Percentiles rank a stretch among this genome's conserved stretches.
These are phyloP conservation scores for Leishmania aethiopica DNA, from an alignment of 208 protist species.

Conservation along the genomic window DNA sequence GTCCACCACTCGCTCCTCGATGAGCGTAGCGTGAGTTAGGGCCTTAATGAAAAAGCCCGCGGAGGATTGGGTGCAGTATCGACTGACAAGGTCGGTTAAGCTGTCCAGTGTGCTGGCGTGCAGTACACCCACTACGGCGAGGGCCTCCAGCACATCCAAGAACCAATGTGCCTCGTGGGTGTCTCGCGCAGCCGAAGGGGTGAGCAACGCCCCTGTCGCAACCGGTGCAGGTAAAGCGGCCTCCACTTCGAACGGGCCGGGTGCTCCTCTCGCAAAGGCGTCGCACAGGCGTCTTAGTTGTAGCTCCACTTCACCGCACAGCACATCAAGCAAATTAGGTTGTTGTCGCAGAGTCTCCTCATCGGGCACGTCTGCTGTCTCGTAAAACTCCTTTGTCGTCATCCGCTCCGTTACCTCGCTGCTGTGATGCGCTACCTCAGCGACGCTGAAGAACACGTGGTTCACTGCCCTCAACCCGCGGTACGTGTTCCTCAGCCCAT, in stretches of 20 bases:
- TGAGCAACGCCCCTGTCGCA: neutral
- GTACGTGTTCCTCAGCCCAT: slow-evolving; percentile 53
- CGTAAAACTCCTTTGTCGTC: slow-evolving; percentile 31
- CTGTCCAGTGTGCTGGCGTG: slow-evolving; percentile 22
- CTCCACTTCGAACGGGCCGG: no score
- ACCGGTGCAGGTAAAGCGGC: neutral
- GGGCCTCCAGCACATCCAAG: slow-evolving; percentile 26
- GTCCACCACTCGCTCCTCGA: slow-evolving; percentile 33
- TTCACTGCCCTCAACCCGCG: slow-evolving; percentile 51
- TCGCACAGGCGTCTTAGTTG: slow-evolving; percentile 30
- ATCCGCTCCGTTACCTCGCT: slow-evolving; percentile 30
- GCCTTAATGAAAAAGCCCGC: slow-evolving; percentile 48
- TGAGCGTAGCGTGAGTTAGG: slow-evolving; percentile 38
- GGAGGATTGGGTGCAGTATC: slow-evolving; percentile 9
- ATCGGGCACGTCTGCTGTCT: slow-evolving; percentile 10
- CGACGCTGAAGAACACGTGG: slow-evolving; percentile 66
- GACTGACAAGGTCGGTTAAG: slow-evolving; percentile 6
- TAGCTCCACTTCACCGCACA: slow-evolving; percentile 70
- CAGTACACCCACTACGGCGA: slow-evolving; percentile 31
- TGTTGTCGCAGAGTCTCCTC: slow-evolving; percentile 51
- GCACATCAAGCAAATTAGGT: slow-evolving; percentile 78
- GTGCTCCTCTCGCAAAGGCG: neutral
- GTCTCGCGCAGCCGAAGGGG: neutral
- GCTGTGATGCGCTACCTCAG: slow-evolving; percentile 56
- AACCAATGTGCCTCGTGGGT: slow-evolving; percentile 13